Base-by-base conservation (phyloP, 176 grass and related monocot genomes). In the Bromus sterilis region DNA sequence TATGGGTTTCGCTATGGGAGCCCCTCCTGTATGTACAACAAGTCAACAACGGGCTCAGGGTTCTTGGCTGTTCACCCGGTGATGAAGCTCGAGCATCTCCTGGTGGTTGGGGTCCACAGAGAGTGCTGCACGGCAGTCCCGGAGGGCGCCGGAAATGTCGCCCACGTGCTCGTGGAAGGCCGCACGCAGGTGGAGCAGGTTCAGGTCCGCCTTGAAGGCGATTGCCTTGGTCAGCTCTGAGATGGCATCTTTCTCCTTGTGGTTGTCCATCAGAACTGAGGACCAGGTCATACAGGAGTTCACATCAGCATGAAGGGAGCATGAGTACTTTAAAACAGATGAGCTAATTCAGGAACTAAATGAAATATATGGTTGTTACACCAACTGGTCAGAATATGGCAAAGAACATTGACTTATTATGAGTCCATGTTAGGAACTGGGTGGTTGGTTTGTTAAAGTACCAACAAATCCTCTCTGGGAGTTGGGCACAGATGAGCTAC, bases 71-170 rank as follows among this genome's bases (percentile, higher is more conserved):
- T 99, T 90, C 81, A 99, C 93, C 28, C 97, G 88, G 55, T 91
- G 94, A 60, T 96, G 97, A 71, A 99, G 97, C 85, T 99, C 97
- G 2, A 99, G 91, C 97, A 99, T 99, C 85, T 99, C 97, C 85
- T 99, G 97, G 80, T 99, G 97, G 80, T 94, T 99, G 48, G 97
- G 97, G 24, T 99, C 97, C 76, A 99, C 89, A 0, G 97, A 99
- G 39, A 99, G 89, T 11, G 97, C 97, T 0, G 97, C 93, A 0
- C 93, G 84, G 68, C 97, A 99, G 68, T 99, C 97, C 48, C 85
- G 80, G 61, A 99, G 93, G 31, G 97, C 97, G 4, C 91, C 81
- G 1, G 93, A 82, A 67, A 96, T 88, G 77, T 99, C 86, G 0
- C 93, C 89, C 1, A 90, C 72, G 16, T 99, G 97, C 75, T 99